Evolutionary conservation across 176 grass and related monocot genomes (phyloP).

Genomic region (Avena atlantica): DNA sequence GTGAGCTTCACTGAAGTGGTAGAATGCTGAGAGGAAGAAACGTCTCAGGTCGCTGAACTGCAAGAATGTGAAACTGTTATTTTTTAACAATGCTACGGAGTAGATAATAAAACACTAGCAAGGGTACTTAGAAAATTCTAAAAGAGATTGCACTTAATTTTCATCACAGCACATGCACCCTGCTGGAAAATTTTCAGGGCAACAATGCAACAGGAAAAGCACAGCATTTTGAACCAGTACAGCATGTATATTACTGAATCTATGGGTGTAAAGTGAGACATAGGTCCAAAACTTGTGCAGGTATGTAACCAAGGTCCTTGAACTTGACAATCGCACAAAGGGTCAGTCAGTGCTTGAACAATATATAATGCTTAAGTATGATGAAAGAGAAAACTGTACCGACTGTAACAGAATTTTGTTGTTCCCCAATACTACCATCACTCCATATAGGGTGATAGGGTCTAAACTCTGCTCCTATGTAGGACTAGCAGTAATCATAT

Average conservation of each 20-base stretch:
- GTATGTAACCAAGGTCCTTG: neutral
- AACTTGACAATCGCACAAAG: neutral
- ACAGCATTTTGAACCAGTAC: neutral
- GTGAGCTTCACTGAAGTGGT: constrained; percentile 73
- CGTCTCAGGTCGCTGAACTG: constrained; percentile 77
- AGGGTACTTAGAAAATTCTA: no score
- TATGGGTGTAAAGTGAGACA: neutral
- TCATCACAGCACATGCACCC: neutral
- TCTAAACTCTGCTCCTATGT: neutral
- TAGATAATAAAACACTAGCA: neutral
- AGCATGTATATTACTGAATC: neutral
- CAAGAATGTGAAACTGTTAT: constrained; percentile 21
- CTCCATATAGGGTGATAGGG: neutral
- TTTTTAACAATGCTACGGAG: neutral
- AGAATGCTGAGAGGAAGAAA: constrained; percentile 88
- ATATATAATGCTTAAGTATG: neutral
- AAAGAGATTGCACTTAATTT: neutral
- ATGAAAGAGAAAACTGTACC: neutral
- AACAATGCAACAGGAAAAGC: constrained; percentile 8
- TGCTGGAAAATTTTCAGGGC: neutral
- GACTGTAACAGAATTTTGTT: neutral
- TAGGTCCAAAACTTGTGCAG: neutral
- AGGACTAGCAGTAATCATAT: neutral
- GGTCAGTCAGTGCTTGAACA: neutral
- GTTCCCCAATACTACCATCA: neutral